A percentile compares a stretch with the other conserved stretches of the same genome.
Evolutionary conservation across 2,329 filamentous ascomycete species (phyloP).

Genomic region (Colletotrichum musicola): DNA sequence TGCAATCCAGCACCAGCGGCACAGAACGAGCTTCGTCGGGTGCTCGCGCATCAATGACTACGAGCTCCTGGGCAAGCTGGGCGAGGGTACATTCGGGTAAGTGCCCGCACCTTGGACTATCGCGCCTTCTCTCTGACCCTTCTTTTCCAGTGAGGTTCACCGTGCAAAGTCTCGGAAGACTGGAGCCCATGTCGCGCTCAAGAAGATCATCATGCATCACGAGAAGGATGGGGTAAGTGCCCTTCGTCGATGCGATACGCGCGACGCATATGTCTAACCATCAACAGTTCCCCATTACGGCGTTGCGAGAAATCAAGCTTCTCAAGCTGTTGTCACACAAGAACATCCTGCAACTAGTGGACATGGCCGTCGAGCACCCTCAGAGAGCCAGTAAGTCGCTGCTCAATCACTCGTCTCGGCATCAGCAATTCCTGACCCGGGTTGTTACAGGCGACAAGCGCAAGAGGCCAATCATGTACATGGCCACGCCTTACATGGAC

Average conservation of each 20-base stretch:
- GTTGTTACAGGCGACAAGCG: conserved; percentile 74
- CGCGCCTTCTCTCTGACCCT: conserved; percentile 9
- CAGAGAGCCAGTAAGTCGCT: conserved; percentile 68
- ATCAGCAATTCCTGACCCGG: conserved; percentile 42
- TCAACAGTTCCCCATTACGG: conserved; percentile 91
- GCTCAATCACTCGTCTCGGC: conserved; percentile 11
- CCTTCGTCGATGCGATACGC: conserved; percentile 34
- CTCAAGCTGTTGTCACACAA: conserved; percentile 93
- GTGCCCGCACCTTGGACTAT: conserved; percentile 44
- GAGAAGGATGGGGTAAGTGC: conserved; percentile 91
- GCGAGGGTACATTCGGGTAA: conserved; percentile 94
- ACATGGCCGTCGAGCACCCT: conserved; percentile 93
- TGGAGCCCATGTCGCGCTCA: conserved; percentile 84
- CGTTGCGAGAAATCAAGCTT: conserved; percentile 96
- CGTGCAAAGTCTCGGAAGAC: conserved; percentile 84
- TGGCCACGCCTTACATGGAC: conserved; percentile 99
- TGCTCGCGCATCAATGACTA: conserved; percentile 88
- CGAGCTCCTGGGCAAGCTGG: conserved; percentile 84
- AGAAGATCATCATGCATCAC: conserved; percentile 99
- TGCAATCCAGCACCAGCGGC: conserved; percentile 68
- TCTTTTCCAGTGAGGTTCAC: conserved; percentile 79
- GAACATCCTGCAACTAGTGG: conserved; percentile 88
- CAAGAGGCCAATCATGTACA: conserved; percentile 92
- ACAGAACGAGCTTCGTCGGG: conserved; percentile 77
- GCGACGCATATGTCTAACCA: conserved; percentile 25